Base-by-base conservation (phyloP, 495 filamentous ascomycete species). In the Penicillium salamii region DNA sequence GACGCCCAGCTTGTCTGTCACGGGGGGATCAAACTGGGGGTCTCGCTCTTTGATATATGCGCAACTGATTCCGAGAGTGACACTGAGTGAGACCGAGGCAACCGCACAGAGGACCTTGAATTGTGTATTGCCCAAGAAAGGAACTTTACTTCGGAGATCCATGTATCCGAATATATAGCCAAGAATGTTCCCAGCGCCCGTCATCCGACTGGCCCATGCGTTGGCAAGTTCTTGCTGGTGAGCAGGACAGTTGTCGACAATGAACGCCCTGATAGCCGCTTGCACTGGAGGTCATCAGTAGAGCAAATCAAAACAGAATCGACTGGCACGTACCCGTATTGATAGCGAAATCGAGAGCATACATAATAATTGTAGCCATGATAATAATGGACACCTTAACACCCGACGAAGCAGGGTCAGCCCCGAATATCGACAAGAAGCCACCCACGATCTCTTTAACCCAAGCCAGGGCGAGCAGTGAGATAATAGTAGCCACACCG, bases 181-280 rank as follows among this genome's bases (percentile, higher is more conserved):
- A 3, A 88, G 70, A 46, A 96, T 92, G 58, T 93, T 95, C 14
- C 91, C 91, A 31, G 93, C 70, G 17, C 91, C 91, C 9, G 83
- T 83, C 33, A 90, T 70, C 42, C 90, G 80, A 52, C 85, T 87
- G 31, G 89, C 89, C 90, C 89, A 91, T 13, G 89, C 85, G 67
- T 95, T 96, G 14, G 91, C 89, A 12, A 83, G 72, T 64, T 93
- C 88, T 72, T 96, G 90, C 64, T 96, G 91, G 58, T 96, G 91
- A 0, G 86, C 80, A 3, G 91, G 91, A 9, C 88, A 86, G 55
- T 88, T 90, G 56, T 96, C 91, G 11, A 96, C 87, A 48, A 96
- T 91, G 56, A 92, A 96, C 14, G 90, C 89, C 55, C 91, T 78
- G 65, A 95, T 87, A 0, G 80, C 89, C 26, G 90, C 90, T 77